Conservation (phyloP, 2,329 filamentous ascomycete species). For the Dactylellina leptospora region DNA sequence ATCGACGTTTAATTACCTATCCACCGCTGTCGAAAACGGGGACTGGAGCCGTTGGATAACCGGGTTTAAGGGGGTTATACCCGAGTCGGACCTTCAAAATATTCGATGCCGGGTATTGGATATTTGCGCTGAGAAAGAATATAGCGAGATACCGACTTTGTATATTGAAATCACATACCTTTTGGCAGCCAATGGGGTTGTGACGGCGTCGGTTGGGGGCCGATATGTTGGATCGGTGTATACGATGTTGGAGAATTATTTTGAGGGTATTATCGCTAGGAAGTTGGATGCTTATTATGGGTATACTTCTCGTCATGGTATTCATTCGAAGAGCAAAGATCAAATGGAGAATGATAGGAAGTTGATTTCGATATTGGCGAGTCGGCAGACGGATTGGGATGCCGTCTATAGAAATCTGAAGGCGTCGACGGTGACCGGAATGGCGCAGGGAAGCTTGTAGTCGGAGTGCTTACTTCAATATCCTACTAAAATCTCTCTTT, state of each 20-base stretch:
- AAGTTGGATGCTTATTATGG: constrained; percentile 36
- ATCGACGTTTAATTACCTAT: constrained; percentile 1
- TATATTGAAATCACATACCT: constrained; percentile 27
- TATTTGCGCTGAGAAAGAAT: constrained; percentile 13
- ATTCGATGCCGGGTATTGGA: constrained; percentile 6
- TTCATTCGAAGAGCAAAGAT: background rate
- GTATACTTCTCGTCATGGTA: background rate
- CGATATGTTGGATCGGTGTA: too few species aligned
- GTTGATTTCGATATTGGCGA: constrained; percentile 32
- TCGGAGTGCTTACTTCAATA: too few species aligned
- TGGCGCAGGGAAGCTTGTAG: constrained; percentile 29
- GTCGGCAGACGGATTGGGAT: constrained; percentile 44
- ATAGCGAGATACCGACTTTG: constrained; percentile 17
- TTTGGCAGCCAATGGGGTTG: constrained; percentile 11
- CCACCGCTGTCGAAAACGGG: background rate
- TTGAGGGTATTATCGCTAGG: constrained; percentile 24
- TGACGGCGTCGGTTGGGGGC: too few species aligned
- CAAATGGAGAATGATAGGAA: constrained; percentile 20
- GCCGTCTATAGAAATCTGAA: constrained; percentile 23
- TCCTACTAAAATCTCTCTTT: too few species aligned
- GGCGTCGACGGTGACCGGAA: constrained; percentile 23
- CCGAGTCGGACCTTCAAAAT: background rate
- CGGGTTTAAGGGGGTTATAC: background rate
- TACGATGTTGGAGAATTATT: constrained; percentile 19
- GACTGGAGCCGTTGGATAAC: constrained; percentile 24